phyloP scores from a whole-genome alignment of 306 rosid species.

The Heteromeles arbutifolia region DNA sequence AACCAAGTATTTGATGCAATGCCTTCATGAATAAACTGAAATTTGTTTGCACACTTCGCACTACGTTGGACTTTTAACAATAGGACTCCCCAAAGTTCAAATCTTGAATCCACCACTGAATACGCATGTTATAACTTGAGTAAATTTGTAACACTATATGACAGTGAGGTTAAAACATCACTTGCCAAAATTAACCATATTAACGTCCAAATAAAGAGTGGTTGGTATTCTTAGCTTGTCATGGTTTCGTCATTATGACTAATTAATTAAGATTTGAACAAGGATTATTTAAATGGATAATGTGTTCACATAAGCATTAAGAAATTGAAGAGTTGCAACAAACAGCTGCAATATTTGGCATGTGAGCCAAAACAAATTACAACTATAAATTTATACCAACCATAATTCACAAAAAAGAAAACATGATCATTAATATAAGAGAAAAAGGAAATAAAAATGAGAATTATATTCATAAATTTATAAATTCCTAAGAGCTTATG shows the following conservation, averaged over 20 bases:
- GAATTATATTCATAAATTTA: conserved; percentile 24
- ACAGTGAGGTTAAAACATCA: too few species aligned
- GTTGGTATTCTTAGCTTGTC: neutral
- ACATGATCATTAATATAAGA: conserved; percentile 23
- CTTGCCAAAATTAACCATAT: too few species aligned
- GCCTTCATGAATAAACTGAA: too few species aligned
- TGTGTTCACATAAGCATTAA: conserved; percentile 11
- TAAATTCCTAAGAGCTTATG: conserved; percentile 21
- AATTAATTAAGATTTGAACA: conserved; percentile 5
- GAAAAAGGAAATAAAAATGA: neutral
- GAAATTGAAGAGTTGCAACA: conserved; percentile 29
- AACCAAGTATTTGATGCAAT: too few species aligned
- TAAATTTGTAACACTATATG: too few species aligned
- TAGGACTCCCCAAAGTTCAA: too few species aligned
- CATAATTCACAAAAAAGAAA: conserved; percentile 44
- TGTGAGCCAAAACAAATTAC: conserved; percentile 26
- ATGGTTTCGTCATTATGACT: neutral
- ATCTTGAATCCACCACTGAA: too few species aligned
- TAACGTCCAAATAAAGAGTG: neutral
- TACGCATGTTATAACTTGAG: too few species aligned
- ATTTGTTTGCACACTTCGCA: too few species aligned
- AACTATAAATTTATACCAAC: conserved; percentile 42
- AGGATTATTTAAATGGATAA: conserved; percentile 13
- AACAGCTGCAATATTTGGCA: conserved; percentile 20
- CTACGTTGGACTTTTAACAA: too few species aligned